Percentiles rank a stretch among this genome's conserved stretches.
These are phyloP conservation scores for Syncephalastrum monosporum DNA, from an alignment of 371 early-diverging fungal species.

Conservation along the genomic window DNA sequence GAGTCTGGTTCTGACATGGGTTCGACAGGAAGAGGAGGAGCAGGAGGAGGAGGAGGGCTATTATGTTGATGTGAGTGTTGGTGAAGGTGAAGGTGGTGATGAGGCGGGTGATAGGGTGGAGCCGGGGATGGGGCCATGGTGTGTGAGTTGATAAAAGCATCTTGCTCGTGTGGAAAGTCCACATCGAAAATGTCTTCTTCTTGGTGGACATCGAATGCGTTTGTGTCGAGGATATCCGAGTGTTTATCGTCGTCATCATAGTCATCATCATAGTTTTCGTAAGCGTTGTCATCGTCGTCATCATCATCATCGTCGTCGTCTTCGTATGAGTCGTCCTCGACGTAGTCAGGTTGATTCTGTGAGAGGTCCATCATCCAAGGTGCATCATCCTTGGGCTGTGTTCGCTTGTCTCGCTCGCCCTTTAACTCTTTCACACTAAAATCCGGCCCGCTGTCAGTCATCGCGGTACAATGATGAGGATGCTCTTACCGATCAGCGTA, in stretches of 20 bases:
- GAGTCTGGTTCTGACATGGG: neutral
- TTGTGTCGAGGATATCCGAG: conserved; percentile 39
- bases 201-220: conserved; percentile 43
- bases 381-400: conserved; percentile 3
- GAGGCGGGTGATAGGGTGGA: conserved; percentile 5
- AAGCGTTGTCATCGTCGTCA: conserved; percentile 8
- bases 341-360: neutral
- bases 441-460: too few relatives aligned
- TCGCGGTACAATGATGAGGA: neutral
- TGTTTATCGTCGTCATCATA: conserved; percentile 29
- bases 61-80: conserved; percentile 3
- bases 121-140: conserved; percentile 11
- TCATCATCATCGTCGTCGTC: conserved; percentile 11
- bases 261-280: conserved; percentile 17
- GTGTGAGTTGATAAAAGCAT: conserved; percentile 25
- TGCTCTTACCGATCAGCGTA: conserved; percentile 91
- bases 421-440: conserved; percentile 87
- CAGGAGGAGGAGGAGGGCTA: too few relatives aligned
- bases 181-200: conserved; percentile 55
- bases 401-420: conserved; percentile 52
- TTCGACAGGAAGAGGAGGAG: too few relatives aligned
- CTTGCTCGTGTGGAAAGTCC: conserved; percentile 51
- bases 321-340: neutral
- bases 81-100: neutral
- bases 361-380: neutral